These are phyloP conservation scores for Nothophoma quercina DNA, from an alignment of 2,329 filamentous ascomycete genomes.

Conservation along the genomic window DNA sequence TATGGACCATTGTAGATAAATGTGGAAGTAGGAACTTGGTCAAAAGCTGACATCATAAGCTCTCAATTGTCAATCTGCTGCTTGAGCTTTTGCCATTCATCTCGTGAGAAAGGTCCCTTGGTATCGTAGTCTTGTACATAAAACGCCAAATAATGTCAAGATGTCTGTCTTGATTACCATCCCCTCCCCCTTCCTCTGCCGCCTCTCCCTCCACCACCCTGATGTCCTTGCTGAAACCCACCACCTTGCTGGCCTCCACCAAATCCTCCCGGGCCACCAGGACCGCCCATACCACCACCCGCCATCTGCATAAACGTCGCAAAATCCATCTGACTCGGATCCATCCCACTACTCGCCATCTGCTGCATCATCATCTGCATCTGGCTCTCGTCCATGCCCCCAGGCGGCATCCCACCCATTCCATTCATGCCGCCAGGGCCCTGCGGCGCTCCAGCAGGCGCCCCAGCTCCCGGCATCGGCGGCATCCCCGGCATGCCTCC, in stretches of 20 bases:
- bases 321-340: conserved; percentile 47
- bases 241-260: conserved; percentile 36
- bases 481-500: conserved; percentile 39
- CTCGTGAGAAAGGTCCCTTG: conserved; percentile 17
- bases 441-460: conserved; percentile 37
- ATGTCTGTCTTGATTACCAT: conserved; percentile 22
- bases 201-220: conserved; percentile 38
- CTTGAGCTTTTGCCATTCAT: conserved; percentile 3
- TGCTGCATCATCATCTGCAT: conserved; percentile 68
- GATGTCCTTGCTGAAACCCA: conserved; percentile 39
- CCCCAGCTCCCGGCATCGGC: conserved; percentile 29
- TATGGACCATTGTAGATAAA: background rate
- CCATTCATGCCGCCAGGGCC: conserved; percentile 35
- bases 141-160: conserved; percentile 26
- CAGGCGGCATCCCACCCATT: conserved; percentile 41
- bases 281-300: conserved; percentile 39
- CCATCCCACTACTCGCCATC: conserved; percentile 58
- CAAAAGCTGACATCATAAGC: background rate
- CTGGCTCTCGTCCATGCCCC: conserved; percentile 59
- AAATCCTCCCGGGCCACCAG: conserved; percentile 21
- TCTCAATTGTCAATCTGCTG: background rate
- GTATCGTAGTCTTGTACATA: conserved; percentile 28
- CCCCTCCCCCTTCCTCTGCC: conserved; percentile 33
- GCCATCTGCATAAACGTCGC: conserved; percentile 47
- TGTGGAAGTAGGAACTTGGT: background rate